Base-by-base conservation (phyloP, 164 flowering plant genomes). In the Echeveria elegans region DNA sequence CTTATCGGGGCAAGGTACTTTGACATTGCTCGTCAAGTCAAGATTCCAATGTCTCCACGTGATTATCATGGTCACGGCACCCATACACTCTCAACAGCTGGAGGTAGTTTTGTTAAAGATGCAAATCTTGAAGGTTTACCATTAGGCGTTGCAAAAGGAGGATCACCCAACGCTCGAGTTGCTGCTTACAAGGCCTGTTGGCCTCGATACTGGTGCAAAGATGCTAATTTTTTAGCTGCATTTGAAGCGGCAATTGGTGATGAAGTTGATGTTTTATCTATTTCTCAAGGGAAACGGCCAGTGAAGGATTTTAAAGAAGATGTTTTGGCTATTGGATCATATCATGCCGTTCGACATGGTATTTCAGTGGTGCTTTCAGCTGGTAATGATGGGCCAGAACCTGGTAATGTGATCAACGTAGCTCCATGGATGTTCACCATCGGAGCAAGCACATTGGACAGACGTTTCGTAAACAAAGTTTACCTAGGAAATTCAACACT, bases 381-480 rank as follows among this genome's bases (percentile, higher is more conserved):
- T 23, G 96, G 96, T 0, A 89, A 87, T 21, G 45, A 66, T 0
- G 92, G 92, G 5, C 90, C 90, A 0, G 0, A 68, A 67, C 4
- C 74, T 3, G 7, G 72, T 0, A 59, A 85, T 0, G 85, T 83
- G 0, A 36, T 81, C 0, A 87, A 85, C 53, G 45, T 80, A 3
- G 74, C 88, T 0, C 92, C 96, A 0, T 89, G 96, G 96, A 67
- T 80, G 1, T 10, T 87, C 6, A 89, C 90, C 0, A 86, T 89
- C 5, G 96, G 78, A 1, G 96, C 92, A 1, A 84, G 90, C 76
- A 80, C 92, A 2, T 67, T 83, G 10, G 90, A 89, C 58, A 74
- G 92, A 1, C 63, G 71, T 37, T 87, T 84, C 71, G 7, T 72
- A 0, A 72, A 70, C 36, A 59, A 68, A 26, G 77, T 86, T 23